These are phyloP conservation scores for Corchorus olitorius DNA, from an alignment of 345 rosid species.

Conservation along the genomic window DNA sequence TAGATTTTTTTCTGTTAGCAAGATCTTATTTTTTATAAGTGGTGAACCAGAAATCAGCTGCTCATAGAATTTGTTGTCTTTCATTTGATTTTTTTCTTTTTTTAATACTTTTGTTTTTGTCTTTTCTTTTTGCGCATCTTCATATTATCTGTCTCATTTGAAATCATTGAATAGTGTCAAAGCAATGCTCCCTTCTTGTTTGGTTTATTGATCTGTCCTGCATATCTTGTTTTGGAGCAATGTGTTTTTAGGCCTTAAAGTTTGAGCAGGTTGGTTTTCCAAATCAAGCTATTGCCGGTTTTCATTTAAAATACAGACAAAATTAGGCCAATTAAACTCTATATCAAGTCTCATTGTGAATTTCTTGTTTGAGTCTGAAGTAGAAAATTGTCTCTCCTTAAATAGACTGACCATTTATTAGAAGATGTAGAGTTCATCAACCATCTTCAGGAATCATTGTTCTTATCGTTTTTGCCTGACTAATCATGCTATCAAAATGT, in stretches of 20 bases:
- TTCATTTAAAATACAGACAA: neutral
- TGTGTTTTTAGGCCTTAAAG: neutral
- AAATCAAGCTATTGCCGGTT: neutral
- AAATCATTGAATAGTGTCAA: neutral
- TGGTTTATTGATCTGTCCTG: neutral
- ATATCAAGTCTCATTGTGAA: neutral
- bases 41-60: too few relatives aligned
- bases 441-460: neutral
- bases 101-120: neutral
- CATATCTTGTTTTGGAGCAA: neutral
- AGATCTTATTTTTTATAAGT: too few relatives aligned
- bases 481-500: neutral
- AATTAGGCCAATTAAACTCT: neutral
- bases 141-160: neutral
- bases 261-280: neutral
- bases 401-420: neutral
- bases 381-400: neutral
- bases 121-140: neutral
- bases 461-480: neutral
- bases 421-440: neutral
- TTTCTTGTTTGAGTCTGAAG: neutral
- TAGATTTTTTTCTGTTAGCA: neutral
- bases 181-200: neutral
- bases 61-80: neutral
- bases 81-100: neutral